These are phyloP conservation scores for Somion occarium DNA, from an alignment of 1,284 basidiomycete species.

Conservation along the genomic window DNA sequence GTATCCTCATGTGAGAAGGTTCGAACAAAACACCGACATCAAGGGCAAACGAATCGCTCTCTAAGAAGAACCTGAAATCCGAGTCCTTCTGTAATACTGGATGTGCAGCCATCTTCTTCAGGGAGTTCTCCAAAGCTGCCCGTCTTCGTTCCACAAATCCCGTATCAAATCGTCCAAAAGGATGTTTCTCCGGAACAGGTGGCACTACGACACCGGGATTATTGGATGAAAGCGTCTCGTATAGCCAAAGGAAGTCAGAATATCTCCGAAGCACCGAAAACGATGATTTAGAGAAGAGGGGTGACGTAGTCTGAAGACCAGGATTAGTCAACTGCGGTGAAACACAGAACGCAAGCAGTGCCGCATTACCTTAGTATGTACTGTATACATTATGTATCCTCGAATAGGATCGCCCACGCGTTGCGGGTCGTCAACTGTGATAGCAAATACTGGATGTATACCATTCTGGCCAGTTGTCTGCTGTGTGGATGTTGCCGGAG, in stretches of 20 bases:
- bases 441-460: constrained; percentile 63
- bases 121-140: constrained; percentile 81
- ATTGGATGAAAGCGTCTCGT: constrained; percentile 84
- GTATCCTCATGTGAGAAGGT: background rate
- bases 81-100: constrained; percentile 81
- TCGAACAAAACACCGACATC: constrained; percentile 49
- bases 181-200: constrained; percentile 92
- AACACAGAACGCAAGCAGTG: constrained; percentile 16
- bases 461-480: constrained; percentile 30
- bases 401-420: constrained; percentile 90
- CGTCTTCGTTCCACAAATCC: constrained; percentile 85
- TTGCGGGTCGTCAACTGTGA: constrained; percentile 90
- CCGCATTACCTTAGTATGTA: constrained; percentile 67
- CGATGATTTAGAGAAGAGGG: constrained; percentile 72
- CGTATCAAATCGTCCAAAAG: constrained; percentile 84
- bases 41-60: constrained; percentile 79
- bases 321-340: background rate
- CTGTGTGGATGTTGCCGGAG: background rate
- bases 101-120: constrained; percentile 86
- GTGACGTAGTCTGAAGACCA: constrained; percentile 68
- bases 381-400: constrained; percentile 92
- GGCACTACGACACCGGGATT: constrained; percentile 98
- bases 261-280: constrained; percentile 94
- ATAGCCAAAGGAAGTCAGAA: constrained; percentile 97
- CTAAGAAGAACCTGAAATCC: constrained; percentile 84